These are phyloP conservation scores for Penicillium palitans DNA, from an alignment of 2,329 filamentous ascomycete species.

Conservation along the genomic window DNA sequence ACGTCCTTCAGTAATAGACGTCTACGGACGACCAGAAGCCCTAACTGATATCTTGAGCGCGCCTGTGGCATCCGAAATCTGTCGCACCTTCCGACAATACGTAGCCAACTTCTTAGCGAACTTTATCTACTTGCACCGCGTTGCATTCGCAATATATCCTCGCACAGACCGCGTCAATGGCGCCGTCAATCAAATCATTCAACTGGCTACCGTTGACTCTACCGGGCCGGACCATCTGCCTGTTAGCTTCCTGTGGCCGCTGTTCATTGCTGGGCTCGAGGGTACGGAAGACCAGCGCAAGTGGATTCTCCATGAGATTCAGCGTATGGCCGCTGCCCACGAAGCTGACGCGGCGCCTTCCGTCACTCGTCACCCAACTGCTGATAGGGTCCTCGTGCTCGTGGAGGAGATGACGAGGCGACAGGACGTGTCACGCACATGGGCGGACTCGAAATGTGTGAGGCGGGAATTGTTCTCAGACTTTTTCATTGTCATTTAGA, in stretches of 20 bases:
- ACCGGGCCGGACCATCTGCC: slow-evolving; percentile 23
- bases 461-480: slow-evolving; percentile 37
- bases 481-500: slow-evolving; percentile 36
- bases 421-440: slow-evolving; percentile 36
- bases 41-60: slow-evolving; percentile 29
- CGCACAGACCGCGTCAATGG: slow-evolving; percentile 39
- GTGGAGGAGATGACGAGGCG: slow-evolving; percentile 38
- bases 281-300: slow-evolving; percentile 33
- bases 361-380: slow-evolving; percentile 32
- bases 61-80: slow-evolving; percentile 30
- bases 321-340: slow-evolving; percentile 29
- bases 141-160: slow-evolving; percentile 41
- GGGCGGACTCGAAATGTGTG: slow-evolving; percentile 39
- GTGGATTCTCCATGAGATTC: slow-evolving; percentile 38
- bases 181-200: slow-evolving; percentile 39
- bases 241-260: slow-evolving; percentile 37
- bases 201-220: slow-evolving; percentile 34
- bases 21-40: slow-evolving; percentile 32
- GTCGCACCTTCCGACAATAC: slow-evolving; percentile 37
- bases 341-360: slow-evolving; percentile 10
- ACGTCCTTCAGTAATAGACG: slow-evolving; percentile 35
- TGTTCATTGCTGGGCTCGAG: slow-evolving; percentile 38
- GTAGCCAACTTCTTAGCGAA: slow-evolving; percentile 38
- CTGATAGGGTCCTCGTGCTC: slow-evolving; percentile 32
- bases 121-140: slow-evolving; percentile 40